phyloP scores from a whole-genome alignment of 2,329 filamentous ascomycete species.

The Colletotrichum sp. region DNA sequence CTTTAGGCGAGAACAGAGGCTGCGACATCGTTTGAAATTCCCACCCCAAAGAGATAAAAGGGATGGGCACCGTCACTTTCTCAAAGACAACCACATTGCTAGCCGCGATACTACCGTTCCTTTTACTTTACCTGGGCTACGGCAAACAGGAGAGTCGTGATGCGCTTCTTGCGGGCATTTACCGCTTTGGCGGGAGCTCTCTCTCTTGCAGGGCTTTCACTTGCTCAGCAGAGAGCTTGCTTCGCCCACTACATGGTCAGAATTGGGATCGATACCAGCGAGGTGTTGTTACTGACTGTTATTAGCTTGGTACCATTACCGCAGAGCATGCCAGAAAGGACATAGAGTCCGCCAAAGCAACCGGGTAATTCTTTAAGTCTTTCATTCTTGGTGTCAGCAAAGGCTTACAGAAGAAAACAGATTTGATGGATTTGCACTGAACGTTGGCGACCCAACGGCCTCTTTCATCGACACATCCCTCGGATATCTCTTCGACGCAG shows the following conservation, averaged over 20 bases:
- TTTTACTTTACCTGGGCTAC: rapidly evolving
- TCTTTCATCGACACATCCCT: neutral
- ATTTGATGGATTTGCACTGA: neutral
- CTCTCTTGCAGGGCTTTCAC: rapidly evolving
- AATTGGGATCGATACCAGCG: rapidly evolving
- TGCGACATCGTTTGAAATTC: neutral
- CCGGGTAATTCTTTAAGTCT: neutral
- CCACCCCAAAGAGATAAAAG: neutral
- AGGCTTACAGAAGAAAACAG: neutral
- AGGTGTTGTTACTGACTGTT: rapidly evolving
- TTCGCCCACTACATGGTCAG: neutral
- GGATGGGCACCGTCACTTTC: neutral
- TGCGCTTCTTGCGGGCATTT: neutral
- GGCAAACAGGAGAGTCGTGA: rapidly evolving
- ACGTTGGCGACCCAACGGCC: neutral
- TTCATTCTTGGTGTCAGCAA: rapidly evolving
- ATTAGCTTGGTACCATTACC: rapidly evolving
- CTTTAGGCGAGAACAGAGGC: neutral
- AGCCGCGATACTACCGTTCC: rapidly evolving
- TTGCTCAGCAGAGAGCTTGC: neutral
- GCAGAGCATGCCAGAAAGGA: neutral
- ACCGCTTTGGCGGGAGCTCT: neutral
- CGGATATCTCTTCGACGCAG: neutral
- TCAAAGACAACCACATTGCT: neutral
- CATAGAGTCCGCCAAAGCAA: neutral